Evolutionary conservation across 2,329 filamentous ascomycete species (phyloP), one percentile per base, ranked within the genome.

Genomic region (Tolypocladium amazonense): DNA sequence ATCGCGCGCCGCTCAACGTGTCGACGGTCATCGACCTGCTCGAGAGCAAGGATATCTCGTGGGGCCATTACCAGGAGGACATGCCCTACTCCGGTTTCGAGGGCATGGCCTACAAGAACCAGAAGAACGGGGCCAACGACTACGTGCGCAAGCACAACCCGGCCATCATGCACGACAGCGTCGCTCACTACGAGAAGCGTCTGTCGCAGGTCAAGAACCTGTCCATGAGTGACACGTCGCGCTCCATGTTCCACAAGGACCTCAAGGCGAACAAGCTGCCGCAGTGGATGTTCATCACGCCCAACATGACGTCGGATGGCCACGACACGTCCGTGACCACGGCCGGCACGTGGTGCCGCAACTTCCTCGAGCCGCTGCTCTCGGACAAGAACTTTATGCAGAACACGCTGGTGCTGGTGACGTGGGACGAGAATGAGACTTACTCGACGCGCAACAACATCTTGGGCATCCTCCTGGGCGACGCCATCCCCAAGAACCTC

Each of bases 101-200:
- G 71, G 89, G 88, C 30, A 71, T 72, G 41, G 76, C 74, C 0
- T 90, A 77, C 70, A 78, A 83, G 59, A 90, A 91, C 72, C 84
- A 84, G 64, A 62, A 83, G 65, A 89, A 81, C 3, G 81, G 82
- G 37, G 79, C 81, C 56, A 89, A 92, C 67, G 84, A 88, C 75
- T 94, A 94, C 70, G 89, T 93, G 9, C 86, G 90, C 69, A 93
- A 94, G 76, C 90, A 94, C 76, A 91, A 92, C 72, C 77, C 82
- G 56, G 74, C 79, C 20, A 76, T 92, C 60, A 77, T 88, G 59
- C 90, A 84, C 73, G 81, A 91, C 70, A 83, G 81, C 41, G 79
- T 89, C 57, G 81, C 86, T 60, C 76, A 79, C 58, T 81, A 79
- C 56, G 71, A 78, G 35, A 78, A 83, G 25, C 85, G 88, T 33